Evolutionary conservation across 768 basidiomycete species (phyloP), one percentile per base, ranked within the genome.

Genomic region (Mycena epipterygia): DNA sequence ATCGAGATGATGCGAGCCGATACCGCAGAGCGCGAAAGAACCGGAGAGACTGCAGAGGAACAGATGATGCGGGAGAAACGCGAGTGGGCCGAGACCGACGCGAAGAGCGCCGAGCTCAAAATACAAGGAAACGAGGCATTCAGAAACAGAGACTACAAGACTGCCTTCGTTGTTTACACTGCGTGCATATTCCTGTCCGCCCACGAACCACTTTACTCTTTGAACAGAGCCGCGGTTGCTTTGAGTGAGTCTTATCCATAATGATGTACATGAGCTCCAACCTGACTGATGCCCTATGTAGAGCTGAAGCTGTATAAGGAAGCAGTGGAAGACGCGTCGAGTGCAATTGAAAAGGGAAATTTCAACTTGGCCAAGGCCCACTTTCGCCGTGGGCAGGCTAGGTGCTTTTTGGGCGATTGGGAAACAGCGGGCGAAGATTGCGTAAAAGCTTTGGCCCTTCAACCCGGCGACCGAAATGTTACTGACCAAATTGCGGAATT

Each of bases 211-310:
- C 51, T 74, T 12, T 74, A 74, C 51, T 30, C 51, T 21, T 49
- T 74, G 61, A 74, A 74, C 41, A 68, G 71, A 44, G 71, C 68
- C 12, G 71, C 71, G 27, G 73, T 64, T 17, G 68, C 64, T 3
- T 59, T 74, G 64, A 72, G 73, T 74, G 53, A 35, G 73, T 12
- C 25, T 14, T 32, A 17, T 19, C n/a, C 30, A 23, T 37, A 41
- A 14, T 39, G 8, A 55, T 41, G 5, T 44, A 11, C 32, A 23
- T 13, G 14, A 41, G 13, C 30, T 46, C 5, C 25, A 8, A 25
- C 7, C 19, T 57, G 16, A 66, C 16, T 9, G 9, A 17, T 32
- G n/a, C 6, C 25, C 21, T 46, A 30, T 32, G 23, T 14, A 74
- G 73, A 70, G 30, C 35, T 74, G 42, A 62, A 64, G 23, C 21